These are phyloP conservation scores for Macrocybe gigantea DNA, from an alignment of 768 basidiomycete genomes.

Conservation along the genomic window DNA sequence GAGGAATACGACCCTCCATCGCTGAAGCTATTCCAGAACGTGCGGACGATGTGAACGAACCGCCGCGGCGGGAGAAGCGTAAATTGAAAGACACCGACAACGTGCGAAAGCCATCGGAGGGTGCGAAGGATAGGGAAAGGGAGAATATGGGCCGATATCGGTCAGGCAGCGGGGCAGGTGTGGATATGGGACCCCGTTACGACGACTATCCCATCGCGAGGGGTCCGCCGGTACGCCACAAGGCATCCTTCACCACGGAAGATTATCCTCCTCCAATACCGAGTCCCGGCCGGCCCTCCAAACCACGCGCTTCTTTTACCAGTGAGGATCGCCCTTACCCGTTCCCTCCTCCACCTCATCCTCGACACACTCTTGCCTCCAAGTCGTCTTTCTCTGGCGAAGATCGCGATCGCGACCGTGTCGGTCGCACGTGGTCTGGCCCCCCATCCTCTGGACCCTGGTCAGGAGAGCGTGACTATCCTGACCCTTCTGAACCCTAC, in stretches of 20 bases:
- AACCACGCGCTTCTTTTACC: constrained; percentile 19
- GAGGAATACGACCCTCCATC: constrained; percentile 32
- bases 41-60: constrained; percentile 16
- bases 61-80: constrained; percentile 1
- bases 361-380: constrained; percentile 4
- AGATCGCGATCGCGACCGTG: constrained; percentile 8
- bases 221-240: constrained; percentile 5
- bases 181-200: too few relatives aligned
- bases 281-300: constrained; percentile 14
- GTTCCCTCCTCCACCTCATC: constrained; percentile 3
- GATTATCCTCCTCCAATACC: constrained; percentile 6
- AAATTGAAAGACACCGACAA: constrained; percentile 3
- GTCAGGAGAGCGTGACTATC: constrained; percentile 9
- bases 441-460: constrained; percentile 11
- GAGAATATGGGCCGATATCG: too few relatives aligned
- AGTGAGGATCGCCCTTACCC: constrained; percentile 13
- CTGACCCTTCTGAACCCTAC: constrained; percentile 1
- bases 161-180: too few relatives aligned
- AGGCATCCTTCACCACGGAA: constrained; percentile 12
- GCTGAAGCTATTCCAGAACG: constrained; percentile 33
- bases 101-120: too few relatives aligned
- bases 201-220: too few relatives aligned
- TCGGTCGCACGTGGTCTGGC: constrained; percentile 7
- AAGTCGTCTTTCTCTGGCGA: constrained; percentile 10
- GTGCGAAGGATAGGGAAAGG: too few relatives aligned